A percentile compares a stretch with the other conserved stretches of the same genome.
These are phyloP conservation scores for Xylaria flabelliformis DNA, from an alignment of 495 filamentous ascomycete species.

Conservation along the genomic window DNA sequence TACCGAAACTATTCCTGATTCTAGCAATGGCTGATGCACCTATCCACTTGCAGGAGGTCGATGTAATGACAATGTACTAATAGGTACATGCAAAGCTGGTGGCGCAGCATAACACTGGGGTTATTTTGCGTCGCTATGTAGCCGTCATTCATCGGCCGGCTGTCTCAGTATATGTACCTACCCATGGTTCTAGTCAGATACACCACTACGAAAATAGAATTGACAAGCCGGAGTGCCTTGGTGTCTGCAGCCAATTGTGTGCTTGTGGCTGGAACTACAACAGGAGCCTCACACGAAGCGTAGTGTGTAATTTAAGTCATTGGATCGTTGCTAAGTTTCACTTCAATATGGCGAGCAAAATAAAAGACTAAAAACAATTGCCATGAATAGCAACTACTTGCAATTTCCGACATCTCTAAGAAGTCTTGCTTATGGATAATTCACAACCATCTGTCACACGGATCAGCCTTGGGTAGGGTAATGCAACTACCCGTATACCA, in stretches of 20 bases:
- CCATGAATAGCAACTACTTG: not conserved
- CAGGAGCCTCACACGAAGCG: not conserved
- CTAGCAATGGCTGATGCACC: not conserved
- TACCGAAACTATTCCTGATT: not conserved
- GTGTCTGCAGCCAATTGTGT: not conserved
- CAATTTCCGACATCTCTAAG: not conserved
- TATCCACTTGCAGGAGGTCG: not conserved
- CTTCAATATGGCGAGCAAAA: not conserved
- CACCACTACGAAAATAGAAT: not conserved
- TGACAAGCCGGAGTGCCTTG: not conserved
- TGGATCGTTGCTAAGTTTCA: not conserved
- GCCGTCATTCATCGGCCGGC: not conserved
- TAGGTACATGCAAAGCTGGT: conserved; percentile 5
- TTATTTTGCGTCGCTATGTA: not conserved
- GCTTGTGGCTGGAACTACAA: not conserved
- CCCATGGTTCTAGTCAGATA: no score
- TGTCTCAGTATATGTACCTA: no score
- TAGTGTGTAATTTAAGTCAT: not conserved
- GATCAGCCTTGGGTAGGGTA: no score
- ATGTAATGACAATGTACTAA: not conserved
- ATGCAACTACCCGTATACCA: no score
- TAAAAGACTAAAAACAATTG: not conserved
- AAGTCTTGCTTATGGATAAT: not conserved
- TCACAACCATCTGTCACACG: not conserved
- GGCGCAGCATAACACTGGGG: not conserved